Conservation (phyloP, 495 filamentous ascomycete genomes). For the Tuber magnatum region DNA sequence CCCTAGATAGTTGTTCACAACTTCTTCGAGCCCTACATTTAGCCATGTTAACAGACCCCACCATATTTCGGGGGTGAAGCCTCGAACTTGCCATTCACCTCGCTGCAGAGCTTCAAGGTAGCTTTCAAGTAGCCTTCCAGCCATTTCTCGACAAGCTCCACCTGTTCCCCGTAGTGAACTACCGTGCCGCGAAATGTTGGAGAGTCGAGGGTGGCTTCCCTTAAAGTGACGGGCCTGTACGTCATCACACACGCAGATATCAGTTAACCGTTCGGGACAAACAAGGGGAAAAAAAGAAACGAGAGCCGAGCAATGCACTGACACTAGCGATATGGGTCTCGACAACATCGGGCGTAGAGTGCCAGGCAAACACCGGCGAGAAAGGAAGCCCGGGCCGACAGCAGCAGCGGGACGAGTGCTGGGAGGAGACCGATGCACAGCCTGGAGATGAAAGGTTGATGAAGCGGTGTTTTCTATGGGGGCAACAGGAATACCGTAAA, state of each 20-base stretch:
- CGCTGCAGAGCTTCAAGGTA: conserved; percentile 67
- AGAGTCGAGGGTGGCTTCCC: conserved; percentile 91
- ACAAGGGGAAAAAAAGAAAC: too few relatives aligned
- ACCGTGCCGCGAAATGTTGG: conserved; percentile 88
- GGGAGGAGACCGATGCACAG: not conserved
- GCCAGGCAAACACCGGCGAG: not conserved
- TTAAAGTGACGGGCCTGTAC: conserved; percentile 71
- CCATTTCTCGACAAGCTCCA: conserved; percentile 88
- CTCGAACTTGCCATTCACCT: conserved; percentile 62
- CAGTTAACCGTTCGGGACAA: not conserved
- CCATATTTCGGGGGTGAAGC: not conserved
- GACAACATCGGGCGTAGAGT: conserved; percentile 19
- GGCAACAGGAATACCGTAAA: not conserved
- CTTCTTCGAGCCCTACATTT: conserved; percentile 30
- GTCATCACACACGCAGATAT: not conserved
- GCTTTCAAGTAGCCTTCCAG: conserved; percentile 77
- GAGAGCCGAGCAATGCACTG: conserved; percentile 10
- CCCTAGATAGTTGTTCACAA: conserved; percentile 65
- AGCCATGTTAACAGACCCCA: not conserved
- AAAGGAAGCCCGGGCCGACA: not conserved
- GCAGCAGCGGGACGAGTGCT: not conserved
- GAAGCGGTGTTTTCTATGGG: not conserved
- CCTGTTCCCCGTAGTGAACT: conserved; percentile 82
- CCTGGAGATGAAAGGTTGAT: conserved; percentile 5
- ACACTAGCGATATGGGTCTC: conserved; percentile 32